phyloP scores from a whole-genome alignment of 106 monocot genomes.

The Phalaenopsis equestris region DNA sequence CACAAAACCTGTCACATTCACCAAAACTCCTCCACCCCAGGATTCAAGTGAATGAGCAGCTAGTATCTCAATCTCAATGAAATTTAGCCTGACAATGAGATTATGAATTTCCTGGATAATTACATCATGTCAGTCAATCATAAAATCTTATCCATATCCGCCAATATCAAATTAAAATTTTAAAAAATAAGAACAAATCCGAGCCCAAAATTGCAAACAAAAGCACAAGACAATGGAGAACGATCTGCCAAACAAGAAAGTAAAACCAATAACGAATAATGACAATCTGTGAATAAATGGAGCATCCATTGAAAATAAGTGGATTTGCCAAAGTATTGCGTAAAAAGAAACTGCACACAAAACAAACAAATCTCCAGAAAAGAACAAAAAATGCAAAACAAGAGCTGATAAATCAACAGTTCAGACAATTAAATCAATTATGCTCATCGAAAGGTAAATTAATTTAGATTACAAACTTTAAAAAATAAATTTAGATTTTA shows the following conservation, averaged over 20 bases:
- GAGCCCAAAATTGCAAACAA: neutral
- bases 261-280: neutral
- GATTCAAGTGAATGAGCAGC: slow-evolving; percentile 56
- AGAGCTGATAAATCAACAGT: neutral
- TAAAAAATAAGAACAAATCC: neutral
- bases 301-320: neutral
- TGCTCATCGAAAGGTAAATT: neutral
- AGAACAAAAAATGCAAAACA: neutral
- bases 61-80: slow-evolving; percentile 54
- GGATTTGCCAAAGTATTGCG: neutral
- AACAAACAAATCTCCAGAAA: neutral
- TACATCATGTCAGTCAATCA: neutral
- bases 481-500: too few relatives aligned
- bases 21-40: slow-evolving; percentile 58
- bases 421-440: neutral
- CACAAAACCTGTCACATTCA: slow-evolving; percentile 51
- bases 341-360: neutral
- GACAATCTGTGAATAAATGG: neutral
- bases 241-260: neutral
- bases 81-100: slow-evolving; percentile 23
- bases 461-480: too few relatives aligned
- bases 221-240: neutral
- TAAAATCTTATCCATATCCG: neutral
- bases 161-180: neutral
- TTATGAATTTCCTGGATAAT: slow-evolving; percentile 31